These are phyloP conservation scores for Solanum lycopersicoides DNA, from an alignment of 257 asterid genomes.

Conservation along the genomic window DNA sequence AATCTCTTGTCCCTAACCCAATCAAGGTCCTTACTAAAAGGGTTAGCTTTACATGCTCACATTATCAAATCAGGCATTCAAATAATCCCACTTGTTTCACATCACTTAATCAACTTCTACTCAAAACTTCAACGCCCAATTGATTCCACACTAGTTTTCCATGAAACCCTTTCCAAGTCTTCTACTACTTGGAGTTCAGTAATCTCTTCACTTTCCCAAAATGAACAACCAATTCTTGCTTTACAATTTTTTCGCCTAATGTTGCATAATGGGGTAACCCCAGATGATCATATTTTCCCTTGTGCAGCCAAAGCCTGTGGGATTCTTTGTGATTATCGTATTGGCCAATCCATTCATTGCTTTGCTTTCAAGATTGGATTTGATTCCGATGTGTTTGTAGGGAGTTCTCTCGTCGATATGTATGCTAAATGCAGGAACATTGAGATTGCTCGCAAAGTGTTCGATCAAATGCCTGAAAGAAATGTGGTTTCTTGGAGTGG, in stretches of 20 bases:
- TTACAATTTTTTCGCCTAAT: constrained; percentile 38
- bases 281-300: constrained; percentile 58
- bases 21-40: constrained; percentile 25
- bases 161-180: constrained; percentile 44
- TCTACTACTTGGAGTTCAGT: constrained; percentile 86
- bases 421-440: constrained; percentile 63
- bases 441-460: constrained; percentile 53
- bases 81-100: constrained; percentile 46
- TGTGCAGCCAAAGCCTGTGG: constrained; percentile 57
- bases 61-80: constrained; percentile 54
- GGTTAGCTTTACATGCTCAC: constrained; percentile 55
- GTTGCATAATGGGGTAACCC: constrained; percentile 27
- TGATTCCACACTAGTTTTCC: constrained; percentile 41
- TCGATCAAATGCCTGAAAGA: constrained; percentile 73
- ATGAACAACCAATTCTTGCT: constrained; percentile 53
- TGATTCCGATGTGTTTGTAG: constrained; percentile 52
- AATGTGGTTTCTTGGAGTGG: constrained; percentile 92
- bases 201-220: constrained; percentile 56
- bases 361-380: constrained; percentile 41
- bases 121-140: constrained; percentile 56
- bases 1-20: constrained; percentile 44
- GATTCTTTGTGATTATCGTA: constrained; percentile 8
- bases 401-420: constrained; percentile 75
- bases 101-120: constrained; percentile 74
- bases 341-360: constrained; percentile 61